phyloP scores from a whole-genome alignment of 1,284 basidiomycete species.

The Cutaneotrichosporon mucoides region DNA sequence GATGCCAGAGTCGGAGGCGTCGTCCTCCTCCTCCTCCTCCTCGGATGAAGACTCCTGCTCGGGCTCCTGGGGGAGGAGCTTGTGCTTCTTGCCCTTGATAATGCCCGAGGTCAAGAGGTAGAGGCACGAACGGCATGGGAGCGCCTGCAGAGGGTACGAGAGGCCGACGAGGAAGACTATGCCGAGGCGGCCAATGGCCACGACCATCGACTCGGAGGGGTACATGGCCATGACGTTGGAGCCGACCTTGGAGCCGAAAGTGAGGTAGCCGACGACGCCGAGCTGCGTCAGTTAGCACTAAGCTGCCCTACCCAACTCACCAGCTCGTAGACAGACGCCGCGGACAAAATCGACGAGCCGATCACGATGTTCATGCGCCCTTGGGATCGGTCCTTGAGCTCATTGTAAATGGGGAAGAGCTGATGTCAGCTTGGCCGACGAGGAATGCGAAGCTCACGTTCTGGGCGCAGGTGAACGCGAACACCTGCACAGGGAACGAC shows the following conservation, averaged over 20 bases:
- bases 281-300: slow-evolving; percentile 6
- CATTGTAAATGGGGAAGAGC: slow-evolving; percentile 92
- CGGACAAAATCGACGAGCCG: slow-evolving; percentile 74
- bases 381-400: slow-evolving; percentile 77
- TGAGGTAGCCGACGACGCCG: slow-evolving; percentile 69
- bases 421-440: slow-evolving; percentile 49
- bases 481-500: slow-evolving; percentile 91
- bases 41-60: slow-evolving; percentile 20
- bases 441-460: no score
- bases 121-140: slow-evolving; percentile 87
- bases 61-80: slow-evolving; percentile 15
- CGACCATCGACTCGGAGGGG: slow-evolving; percentile 70
- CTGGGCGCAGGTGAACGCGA: slow-evolving; percentile 87
- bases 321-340: slow-evolving; percentile 69
- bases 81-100: slow-evolving; percentile 28
- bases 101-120: slow-evolving; percentile 65
- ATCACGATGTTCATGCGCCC: slow-evolving; percentile 82
- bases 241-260: slow-evolving; percentile 86
- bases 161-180: slow-evolving; percentile 87
- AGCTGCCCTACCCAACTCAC: slow-evolving; percentile 20
- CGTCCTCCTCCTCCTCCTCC: slow-evolving; percentile 10
- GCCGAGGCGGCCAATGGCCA: slow-evolving; percentile 87
- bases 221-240: slow-evolving; percentile 87
- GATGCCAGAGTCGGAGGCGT: slow-evolving; percentile 16
- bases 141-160: slow-evolving; percentile 87